Evolutionary conservation across 2,329 filamentous ascomycete genomes (phyloP).

Genomic region (Colletotrichum orchidophilum): DNA sequence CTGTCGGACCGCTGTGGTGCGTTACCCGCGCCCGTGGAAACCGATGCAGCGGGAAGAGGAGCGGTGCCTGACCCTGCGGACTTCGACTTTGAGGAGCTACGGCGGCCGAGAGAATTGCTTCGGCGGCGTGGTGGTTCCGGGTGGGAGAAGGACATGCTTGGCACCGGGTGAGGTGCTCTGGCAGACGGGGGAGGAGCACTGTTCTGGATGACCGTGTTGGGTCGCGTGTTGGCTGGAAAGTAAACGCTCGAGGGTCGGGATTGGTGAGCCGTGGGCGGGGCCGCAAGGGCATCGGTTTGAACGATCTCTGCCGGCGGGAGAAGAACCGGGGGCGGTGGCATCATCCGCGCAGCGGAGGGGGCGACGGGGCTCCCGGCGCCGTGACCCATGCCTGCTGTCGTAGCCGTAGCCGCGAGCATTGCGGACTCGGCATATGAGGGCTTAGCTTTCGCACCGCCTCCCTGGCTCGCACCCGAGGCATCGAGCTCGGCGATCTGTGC

Average conservation of each 20-base stretch:
- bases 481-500: conserved; percentile 40
- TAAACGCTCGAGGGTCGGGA: conserved; percentile 48
- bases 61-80: conserved; percentile 23
- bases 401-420: conserved; percentile 34
- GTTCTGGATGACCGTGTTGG: conserved; percentile 34
- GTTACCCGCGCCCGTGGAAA: background rate
- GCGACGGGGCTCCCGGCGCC: conserved; percentile 28
- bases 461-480: conserved; percentile 32
- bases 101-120: conserved; percentile 30
- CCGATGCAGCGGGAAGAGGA: background rate
- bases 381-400: conserved; percentile 34
- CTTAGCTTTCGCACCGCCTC: conserved; percentile 25
- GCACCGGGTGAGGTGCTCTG: conserved; percentile 34
- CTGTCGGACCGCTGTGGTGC: conserved; percentile 30
- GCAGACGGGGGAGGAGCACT: conserved; percentile 19
- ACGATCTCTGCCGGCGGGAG: conserved; percentile 43
- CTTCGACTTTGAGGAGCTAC: conserved; percentile 18
- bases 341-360: conserved; percentile 10
- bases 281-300: conserved; percentile 23
- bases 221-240: conserved; percentile 43
- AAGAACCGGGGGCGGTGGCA: conserved; percentile 28
- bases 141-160: conserved; percentile 36
- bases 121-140: conserved; percentile 33
- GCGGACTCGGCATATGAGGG: conserved; percentile 29
- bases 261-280: conserved; percentile 33